Evolutionary conservation across 164 flowering plant species (phyloP).

Genomic region (Vitis riparia): DNA sequence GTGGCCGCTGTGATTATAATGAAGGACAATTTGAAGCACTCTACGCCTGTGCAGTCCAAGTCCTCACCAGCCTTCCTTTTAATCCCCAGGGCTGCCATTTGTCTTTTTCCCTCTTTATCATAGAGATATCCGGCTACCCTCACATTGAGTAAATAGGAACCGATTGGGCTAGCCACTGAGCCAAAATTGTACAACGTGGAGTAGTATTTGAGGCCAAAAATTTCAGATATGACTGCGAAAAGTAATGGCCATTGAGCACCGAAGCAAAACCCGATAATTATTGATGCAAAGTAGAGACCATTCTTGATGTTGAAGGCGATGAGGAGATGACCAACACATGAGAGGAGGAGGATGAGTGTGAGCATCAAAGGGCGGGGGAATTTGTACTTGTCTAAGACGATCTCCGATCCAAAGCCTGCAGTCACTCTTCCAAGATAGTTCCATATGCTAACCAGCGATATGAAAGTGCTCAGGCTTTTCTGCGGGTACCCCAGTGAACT

Average conservation of each 20-base stretch:
- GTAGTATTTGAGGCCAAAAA: constrained; percentile 49
- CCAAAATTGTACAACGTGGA: constrained; percentile 47
- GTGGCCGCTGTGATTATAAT: constrained; percentile 35
- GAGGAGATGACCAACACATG: constrained; percentile 45
- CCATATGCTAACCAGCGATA: constrained; percentile 58
- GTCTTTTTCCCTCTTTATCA: constrained; percentile 42
- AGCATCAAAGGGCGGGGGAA: constrained; percentile 50
- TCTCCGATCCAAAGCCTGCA: constrained; percentile 46
- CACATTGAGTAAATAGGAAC: constrained; percentile 39
- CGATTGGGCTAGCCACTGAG: constrained; percentile 44
- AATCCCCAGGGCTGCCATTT: constrained; percentile 25
- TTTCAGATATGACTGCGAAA: constrained; percentile 45
- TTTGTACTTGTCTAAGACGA: constrained; percentile 33
- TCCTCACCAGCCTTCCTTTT: constrained; percentile 25
- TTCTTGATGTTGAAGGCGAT: constrained; percentile 42
- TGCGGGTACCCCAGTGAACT: constrained; percentile 36
- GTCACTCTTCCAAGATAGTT: constrained; percentile 44
- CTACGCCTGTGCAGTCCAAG: constrained; percentile 32
- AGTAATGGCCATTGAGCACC: constrained; percentile 59
- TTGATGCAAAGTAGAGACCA: constrained; percentile 41
- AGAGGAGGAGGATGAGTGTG: constrained; percentile 34
- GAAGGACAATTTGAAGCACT: constrained; percentile 38
- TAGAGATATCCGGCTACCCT: constrained; percentile 40
- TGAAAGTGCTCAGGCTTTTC: constrained; percentile 41
- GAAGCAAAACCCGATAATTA: constrained; percentile 47